Conservation (phyloP, 352 stramenopile genomes). For the Pythium grandisporangium region DNA sequence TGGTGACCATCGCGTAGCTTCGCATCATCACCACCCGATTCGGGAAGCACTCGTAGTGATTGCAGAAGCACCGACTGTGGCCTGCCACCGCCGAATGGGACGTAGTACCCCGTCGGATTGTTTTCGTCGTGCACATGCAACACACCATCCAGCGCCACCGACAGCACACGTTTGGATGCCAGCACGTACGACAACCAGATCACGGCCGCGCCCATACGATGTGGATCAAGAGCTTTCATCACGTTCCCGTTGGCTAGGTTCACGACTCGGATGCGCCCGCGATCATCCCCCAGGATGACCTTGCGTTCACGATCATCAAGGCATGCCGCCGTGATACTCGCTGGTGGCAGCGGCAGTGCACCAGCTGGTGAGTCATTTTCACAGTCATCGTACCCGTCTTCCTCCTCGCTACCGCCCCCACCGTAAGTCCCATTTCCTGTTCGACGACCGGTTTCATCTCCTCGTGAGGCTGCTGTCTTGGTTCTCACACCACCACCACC, state of each 20-base stretch:
- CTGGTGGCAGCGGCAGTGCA: constrained; percentile 11
- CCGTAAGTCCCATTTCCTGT: too few relatives aligned
- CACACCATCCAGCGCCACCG: constrained; percentile 39
- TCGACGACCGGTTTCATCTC: too few relatives aligned
- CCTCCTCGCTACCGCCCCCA: too few relatives aligned
- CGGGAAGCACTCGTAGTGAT: constrained; percentile 37
- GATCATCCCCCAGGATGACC: constrained; percentile 67
- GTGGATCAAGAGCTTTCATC: constrained; percentile 73
- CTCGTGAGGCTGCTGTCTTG: too few relatives aligned
- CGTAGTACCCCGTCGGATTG: constrained; percentile 58
- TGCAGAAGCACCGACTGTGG: constrained; percentile 53
- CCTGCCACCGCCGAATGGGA: constrained; percentile 38
- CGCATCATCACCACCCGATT: constrained; percentile 1
- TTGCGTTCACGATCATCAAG: constrained; percentile 80
- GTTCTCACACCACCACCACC: too few relatives aligned
- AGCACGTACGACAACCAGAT: constrained; percentile 47
- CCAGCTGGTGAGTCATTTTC: too few relatives aligned
- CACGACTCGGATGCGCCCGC: constrained; percentile 48
- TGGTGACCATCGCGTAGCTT: too few relatives aligned
- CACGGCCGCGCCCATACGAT: constrained; percentile 28
- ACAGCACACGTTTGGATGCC: constrained; percentile 53
- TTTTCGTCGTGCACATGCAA: constrained; percentile 70
- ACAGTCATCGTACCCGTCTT: too few relatives aligned
- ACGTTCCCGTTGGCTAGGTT: constrained; percentile 76
- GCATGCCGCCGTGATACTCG: constrained; percentile 53